These are phyloP conservation scores for Phytopythium ostracodes DNA, from an alignment of 352 stramenopile species.

Conservation along the genomic window DNA sequence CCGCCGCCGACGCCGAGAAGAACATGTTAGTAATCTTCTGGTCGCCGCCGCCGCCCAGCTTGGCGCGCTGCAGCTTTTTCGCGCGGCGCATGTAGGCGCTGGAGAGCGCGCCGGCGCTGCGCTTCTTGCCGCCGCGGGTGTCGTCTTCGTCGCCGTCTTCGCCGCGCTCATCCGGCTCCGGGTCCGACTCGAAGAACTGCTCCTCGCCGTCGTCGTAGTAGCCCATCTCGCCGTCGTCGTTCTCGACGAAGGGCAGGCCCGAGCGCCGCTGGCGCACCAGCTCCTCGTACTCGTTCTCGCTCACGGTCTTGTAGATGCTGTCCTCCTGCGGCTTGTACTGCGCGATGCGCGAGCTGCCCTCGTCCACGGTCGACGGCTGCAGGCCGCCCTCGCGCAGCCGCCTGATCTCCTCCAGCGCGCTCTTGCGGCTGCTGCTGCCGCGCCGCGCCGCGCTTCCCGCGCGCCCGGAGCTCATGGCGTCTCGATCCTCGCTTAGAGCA, in stretches of 20 bases:
- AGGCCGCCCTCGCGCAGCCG: conserved; percentile 51
- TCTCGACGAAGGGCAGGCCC: conserved; percentile 79
- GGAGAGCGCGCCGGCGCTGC: conserved; percentile 69
- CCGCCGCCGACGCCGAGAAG: conserved; percentile 51
- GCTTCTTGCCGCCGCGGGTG: conserved; percentile 55
- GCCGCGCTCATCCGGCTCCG: conserved; percentile 26
- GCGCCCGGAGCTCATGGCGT: conserved; percentile 58
- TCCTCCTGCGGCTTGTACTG: conserved; percentile 73
- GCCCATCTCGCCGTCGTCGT: conserved; percentile 81
- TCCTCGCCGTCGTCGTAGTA: conserved; percentile 89
- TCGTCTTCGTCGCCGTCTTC: conserved; percentile 40
- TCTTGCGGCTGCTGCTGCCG: conserved; percentile 33
- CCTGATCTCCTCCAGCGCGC: conserved; percentile 75
- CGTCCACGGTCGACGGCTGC: conserved; percentile 1
- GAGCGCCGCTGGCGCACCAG: conserved; percentile 76
- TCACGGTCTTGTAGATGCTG: conserved; percentile 84
- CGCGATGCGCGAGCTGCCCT: conserved; percentile 46
- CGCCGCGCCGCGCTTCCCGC: conserved; percentile 25
- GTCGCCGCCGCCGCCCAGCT: conserved; percentile 62
- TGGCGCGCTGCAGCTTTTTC: conserved; percentile 83
- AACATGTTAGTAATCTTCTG: conserved; percentile 91
- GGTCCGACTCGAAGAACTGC: conserved; percentile 86
- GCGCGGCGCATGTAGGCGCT: conserved; percentile 69
- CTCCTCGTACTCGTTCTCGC: conserved; percentile 81
- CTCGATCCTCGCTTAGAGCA: no score